Evolutionary conservation across 73 alveolate genomes (phyloP), one percentile per base, ranked within the genome.

Genomic region (Paramecium octaurelia): DNA sequence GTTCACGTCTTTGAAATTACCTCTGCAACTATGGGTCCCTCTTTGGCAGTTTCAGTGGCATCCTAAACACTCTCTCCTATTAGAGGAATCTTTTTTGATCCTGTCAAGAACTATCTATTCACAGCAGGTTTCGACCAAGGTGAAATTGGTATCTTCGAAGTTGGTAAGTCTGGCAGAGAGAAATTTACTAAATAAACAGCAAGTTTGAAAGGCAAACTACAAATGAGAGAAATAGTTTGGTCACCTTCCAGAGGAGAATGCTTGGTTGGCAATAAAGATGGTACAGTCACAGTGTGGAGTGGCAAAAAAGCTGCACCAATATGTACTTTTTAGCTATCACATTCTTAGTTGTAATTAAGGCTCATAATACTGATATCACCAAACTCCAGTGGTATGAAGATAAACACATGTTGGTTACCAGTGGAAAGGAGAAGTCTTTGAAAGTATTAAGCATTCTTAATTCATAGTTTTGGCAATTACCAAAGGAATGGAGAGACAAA

Each of bases 401-500:
- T 89, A 89, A 46, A 44, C 73, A 68, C 14, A 71, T 89, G 57
- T 73, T 89, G 11, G 85, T 89, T 2, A 89, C 94, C 3, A 44
- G 92, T 46, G 94, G 89, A 3, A 89, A 89, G 27, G 94, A 89
- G 40, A 89, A 89, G 54, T 69, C 75, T 12, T 70, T 89, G 35
- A 89, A 89, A 18, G 94, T 89, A 89, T 42, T 0, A 2, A 3
- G 7, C 10, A 1, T 5, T 29, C 8, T 6, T 29, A 3, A 57
- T 35, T 68, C 36, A 6, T 11, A 89, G 94, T 89, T 89, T 34
- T 89, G 94, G 94, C 38, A 57, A 24, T 70, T 89, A 83, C 94
- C 94, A 44, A 89, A 71, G 43, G 94, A 89, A 71, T 89, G 94
- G 94, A 89, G 94, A 89, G 94, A 89, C 73, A 89, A 89, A 50